Conservation (phyloP, 345 rosid genomes). For the Jatropha curcas region DNA sequence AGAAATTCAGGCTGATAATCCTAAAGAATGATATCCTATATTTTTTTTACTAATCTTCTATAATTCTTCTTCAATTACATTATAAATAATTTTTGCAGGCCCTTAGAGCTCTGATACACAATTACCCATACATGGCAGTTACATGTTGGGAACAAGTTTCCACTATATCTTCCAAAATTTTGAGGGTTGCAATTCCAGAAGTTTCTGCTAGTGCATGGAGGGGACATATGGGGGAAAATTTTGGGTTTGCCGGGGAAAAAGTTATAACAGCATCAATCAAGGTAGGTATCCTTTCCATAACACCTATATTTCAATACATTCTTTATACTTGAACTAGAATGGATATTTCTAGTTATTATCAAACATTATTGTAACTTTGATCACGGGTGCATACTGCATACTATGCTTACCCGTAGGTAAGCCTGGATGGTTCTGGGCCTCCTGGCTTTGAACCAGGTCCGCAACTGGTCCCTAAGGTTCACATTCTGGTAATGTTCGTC, state of each 20-base stretch:
- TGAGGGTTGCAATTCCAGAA: constrained; percentile 48
- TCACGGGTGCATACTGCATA: background rate
- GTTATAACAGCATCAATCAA: constrained; percentile 70
- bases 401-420: background rate
- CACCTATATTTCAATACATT: background rate
- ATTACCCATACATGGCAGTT: constrained; percentile 62
- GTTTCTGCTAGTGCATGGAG: constrained; percentile 49
- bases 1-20: background rate
- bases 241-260: constrained; percentile 66
- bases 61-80: background rate
- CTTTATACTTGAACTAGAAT: background rate
- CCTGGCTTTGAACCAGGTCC: no score
- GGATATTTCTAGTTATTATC: background rate
- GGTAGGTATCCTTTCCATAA: constrained; percentile 45
- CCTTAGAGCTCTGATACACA: constrained; percentile 77
- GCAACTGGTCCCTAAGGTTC: no score
- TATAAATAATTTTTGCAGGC: constrained; percentile 47
- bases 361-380: background rate
- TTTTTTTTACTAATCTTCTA: background rate
- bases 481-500: no score
- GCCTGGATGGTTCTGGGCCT: no score
- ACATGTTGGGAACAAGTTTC: constrained; percentile 68
- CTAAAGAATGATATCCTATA: background rate
- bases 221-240: constrained; percentile 47
- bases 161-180: constrained; percentile 46